Evolutionary conservation across 2,329 filamentous ascomycete species (phyloP).

Genomic region (Cercospora zeae-maydis): DNA sequence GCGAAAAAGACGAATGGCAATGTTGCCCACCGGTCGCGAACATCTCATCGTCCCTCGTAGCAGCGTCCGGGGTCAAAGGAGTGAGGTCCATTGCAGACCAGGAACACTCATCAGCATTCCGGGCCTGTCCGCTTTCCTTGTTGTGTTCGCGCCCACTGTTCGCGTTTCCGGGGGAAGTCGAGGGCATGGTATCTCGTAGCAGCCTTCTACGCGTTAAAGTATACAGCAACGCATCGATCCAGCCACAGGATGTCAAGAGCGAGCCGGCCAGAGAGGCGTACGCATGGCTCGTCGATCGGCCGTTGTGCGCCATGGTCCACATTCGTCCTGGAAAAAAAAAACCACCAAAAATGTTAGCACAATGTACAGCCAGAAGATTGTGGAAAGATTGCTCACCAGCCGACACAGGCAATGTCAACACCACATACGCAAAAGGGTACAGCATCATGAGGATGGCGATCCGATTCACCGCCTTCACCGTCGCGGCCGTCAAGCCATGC

Average conservation of each 20-base stretch:
- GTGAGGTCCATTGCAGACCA: not conserved
- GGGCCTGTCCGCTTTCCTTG: conserved; percentile 29
- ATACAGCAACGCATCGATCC: conserved; percentile 59
- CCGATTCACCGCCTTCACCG: conserved; percentile 33
- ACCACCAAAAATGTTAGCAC: too few relatives aligned
- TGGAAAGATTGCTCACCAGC: conserved; percentile 30
- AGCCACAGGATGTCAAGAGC: conserved; percentile 57
- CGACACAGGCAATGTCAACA: conserved; percentile 66
- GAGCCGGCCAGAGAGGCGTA: conserved; percentile 52
- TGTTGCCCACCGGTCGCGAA: not conserved
- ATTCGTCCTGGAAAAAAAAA: conserved; percentile 55
- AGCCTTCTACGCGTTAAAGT: conserved; percentile 55
- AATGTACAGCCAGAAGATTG: not conserved
- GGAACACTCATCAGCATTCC: conserved; percentile 19
- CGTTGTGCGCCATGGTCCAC: conserved; percentile 55
- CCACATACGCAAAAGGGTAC: conserved; percentile 65
- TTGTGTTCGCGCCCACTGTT: conserved; percentile 18
- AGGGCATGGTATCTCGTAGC: conserved; percentile 42
- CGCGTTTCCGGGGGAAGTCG: conserved; percentile 9
- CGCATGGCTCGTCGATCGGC: conserved; percentile 33
- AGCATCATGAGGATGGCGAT: conserved; percentile 59
- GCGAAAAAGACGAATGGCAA: not conserved
- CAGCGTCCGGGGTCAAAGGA: not conserved
- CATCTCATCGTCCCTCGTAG: not conserved
- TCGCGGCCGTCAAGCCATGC: conserved; percentile 25